Evolutionary conservation across 345 rosid species (phyloP), one percentile per base, ranked within the genome.

Genomic region (Populus euphratica): DNA sequence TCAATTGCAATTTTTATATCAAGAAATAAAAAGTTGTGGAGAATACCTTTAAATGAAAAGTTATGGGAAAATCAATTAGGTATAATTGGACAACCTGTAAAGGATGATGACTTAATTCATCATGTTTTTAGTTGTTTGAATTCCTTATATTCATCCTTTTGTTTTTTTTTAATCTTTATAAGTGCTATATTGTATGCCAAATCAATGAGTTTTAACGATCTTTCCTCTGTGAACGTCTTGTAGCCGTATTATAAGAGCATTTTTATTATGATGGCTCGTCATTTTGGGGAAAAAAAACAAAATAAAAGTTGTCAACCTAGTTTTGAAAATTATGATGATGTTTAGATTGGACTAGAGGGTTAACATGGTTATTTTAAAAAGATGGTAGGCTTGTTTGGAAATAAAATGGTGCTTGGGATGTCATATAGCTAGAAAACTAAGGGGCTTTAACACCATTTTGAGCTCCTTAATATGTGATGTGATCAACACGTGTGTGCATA

Each of bases 371-470:
- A 20, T 52, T 52, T 2, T 1, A 7, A 8, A 52, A 7, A 2
- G 11, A 1, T 0, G 2, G 23, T 7, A 23, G 59, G 9, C 1
- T 52, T 52, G n/a, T 18, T 50, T 50, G 56, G 56, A 50, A 50
- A 17, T 50, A 17, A 50, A 50, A 20, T 2, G 8, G 21, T 50
- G 6, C 5, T 18, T 18, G 73, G 17, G 23, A 68, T 67, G 82
- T 73, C 76, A 64, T 68, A 68, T 39, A 11, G 79, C 38, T 6
- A 7, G n/a, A 50, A 20, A 6, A 6, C 21, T 5, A 20, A 6
- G 6, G 33, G 74, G 67, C 78, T 77, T 71, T 76, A 69, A 63
- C 77, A 62, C 4, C 25, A 66, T 38, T 18, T 71, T 5, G 36
- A 29, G 43, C 16, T 23, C 10, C 6, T n/a, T 31, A 17, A 4